Evolutionary conservation across 768 basidiomycete genomes (phyloP).

Genomic region (Lentinula edodes): DNA sequence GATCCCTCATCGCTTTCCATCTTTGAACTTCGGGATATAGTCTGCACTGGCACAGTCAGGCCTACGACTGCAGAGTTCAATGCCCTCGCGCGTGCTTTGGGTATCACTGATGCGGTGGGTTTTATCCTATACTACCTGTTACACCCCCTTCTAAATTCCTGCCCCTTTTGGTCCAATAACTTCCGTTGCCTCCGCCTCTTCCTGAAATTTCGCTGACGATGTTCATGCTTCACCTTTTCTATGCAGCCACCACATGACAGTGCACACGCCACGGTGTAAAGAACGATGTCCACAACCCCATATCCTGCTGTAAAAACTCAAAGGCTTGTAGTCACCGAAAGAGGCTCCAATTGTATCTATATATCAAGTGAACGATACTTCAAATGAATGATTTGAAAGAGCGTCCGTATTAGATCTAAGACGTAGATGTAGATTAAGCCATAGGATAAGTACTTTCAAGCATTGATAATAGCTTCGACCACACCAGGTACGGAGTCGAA

Average conservation of each 20-base stretch:
- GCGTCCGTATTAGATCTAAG: background rate
- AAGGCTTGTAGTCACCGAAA: no score
- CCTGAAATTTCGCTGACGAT: no score
- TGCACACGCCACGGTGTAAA: slow-evolving; percentile 18
- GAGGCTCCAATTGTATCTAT: background rate
- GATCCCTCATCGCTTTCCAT: background rate
- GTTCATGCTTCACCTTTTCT: background rate
- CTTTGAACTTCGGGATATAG: slow-evolving; percentile 21
- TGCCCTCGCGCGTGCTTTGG: slow-evolving; percentile 37
- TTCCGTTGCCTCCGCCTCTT: background rate
- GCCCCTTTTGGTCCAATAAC: background rate
- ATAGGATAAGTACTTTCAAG: background rate
- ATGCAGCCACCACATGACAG: slow-evolving; percentile 21
- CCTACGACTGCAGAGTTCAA: slow-evolving; percentile 47
- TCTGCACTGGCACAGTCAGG: slow-evolving; percentile 36
- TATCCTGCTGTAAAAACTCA: no score
- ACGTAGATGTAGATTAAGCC: background rate
- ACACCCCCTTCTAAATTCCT: background rate
- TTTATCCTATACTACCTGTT: background rate
- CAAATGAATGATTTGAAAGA: no score
- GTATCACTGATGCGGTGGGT: slow-evolving; percentile 31
- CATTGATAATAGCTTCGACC: slow-evolving; percentile 36
- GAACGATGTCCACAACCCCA: background rate
- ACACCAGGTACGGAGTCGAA: slow-evolving; percentile 41
- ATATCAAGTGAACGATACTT: background rate